These are phyloP conservation scores for Ceratocystis cubensis DNA, from an alignment of 2,329 filamentous ascomycete species.

Conservation along the genomic window DNA sequence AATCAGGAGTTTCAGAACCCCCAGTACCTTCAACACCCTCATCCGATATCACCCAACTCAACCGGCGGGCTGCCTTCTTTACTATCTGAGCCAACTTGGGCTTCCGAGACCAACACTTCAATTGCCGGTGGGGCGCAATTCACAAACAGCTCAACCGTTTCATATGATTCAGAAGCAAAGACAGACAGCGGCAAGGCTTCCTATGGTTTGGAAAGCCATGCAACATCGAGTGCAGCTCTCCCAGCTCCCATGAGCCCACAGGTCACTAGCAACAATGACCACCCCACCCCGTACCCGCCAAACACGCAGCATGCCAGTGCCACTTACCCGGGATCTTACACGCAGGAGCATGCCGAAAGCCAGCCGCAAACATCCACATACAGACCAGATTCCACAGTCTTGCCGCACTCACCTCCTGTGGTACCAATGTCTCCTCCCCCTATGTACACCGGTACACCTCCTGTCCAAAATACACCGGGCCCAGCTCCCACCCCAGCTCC, in stretches of 20 bases:
- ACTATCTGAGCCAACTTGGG: neutral
- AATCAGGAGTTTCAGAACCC: neutral
- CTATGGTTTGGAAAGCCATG: neutral
- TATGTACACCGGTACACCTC: neutral
- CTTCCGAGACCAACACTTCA: neutral
- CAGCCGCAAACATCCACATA: neutral
- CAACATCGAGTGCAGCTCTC: neutral
- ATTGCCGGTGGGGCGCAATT: neutral
- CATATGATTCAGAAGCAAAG: neutral
- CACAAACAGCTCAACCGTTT: neutral
- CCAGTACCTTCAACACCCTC: too few species aligned
- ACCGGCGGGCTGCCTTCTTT: neutral
- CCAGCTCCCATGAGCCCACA: neutral
- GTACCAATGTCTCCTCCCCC: slow-evolving; percentile 7
- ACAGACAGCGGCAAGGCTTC: neutral
- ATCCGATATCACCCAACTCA: neutral
- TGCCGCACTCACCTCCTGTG: neutral
- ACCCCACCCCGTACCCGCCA: neutral
- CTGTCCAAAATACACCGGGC: neutral
- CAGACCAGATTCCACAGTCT: slow-evolving; percentile 2
- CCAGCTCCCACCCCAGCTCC: neutral
- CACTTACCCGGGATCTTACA: neutral
- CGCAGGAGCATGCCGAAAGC: neutral
- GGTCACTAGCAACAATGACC: neutral
- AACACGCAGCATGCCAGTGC: neutral